A percentile compares a stretch with the other conserved stretches of the same genome.
Evolutionary conservation across 2,329 filamentous ascomycete genomes (phyloP).

Genomic region (Fusarium sp.): DNA sequence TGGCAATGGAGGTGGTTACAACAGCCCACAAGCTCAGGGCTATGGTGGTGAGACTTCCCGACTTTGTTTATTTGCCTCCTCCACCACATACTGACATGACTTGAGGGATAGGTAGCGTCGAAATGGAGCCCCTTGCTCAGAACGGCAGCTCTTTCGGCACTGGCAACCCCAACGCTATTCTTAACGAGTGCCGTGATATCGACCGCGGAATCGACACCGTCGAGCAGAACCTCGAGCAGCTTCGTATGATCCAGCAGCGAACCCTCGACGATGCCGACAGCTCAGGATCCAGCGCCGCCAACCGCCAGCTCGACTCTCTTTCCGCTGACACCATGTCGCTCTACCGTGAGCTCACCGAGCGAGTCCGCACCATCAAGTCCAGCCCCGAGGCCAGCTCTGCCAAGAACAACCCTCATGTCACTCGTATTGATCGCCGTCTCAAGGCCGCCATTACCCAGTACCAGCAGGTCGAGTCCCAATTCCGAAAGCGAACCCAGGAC

Average conservation of each 20-base stretch:
- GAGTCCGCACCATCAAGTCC: constrained; percentile 85
- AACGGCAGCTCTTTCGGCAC: constrained; percentile 60
- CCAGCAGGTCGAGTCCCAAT: constrained; percentile 82
- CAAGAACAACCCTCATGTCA: constrained; percentile 83
- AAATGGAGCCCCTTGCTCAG: constrained; percentile 75
- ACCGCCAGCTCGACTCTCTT: constrained; percentile 77
- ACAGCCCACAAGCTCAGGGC: constrained; percentile 34
- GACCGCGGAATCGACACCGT: constrained; percentile 81
- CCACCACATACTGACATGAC: constrained; percentile 31
- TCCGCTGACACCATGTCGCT: constrained; percentile 83
- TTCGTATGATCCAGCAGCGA: constrained; percentile 76
- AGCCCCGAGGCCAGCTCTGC: constrained; percentile 78
- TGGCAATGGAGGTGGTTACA: constrained; percentile 39
- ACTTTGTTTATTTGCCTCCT: neutral
- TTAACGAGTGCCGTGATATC: constrained; percentile 87
- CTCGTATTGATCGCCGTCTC: constrained; percentile 80
- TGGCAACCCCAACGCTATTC: constrained; percentile 77
- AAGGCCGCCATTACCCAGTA: constrained; percentile 85
- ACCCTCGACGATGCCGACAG: constrained; percentile 81
- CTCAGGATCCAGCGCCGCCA: constrained; percentile 71
- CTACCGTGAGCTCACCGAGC: constrained; percentile 82
- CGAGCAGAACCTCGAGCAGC: constrained; percentile 75
- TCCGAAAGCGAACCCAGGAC: constrained; percentile 81
- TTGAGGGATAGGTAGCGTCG: constrained; percentile 64
- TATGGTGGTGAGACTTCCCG: constrained; percentile 42